A percentile compares a stretch with the other conserved stretches of the same genome.
phyloP scores from a whole-genome alignment of 257 asterid species.

The Nicotiana attenuata region DNA sequence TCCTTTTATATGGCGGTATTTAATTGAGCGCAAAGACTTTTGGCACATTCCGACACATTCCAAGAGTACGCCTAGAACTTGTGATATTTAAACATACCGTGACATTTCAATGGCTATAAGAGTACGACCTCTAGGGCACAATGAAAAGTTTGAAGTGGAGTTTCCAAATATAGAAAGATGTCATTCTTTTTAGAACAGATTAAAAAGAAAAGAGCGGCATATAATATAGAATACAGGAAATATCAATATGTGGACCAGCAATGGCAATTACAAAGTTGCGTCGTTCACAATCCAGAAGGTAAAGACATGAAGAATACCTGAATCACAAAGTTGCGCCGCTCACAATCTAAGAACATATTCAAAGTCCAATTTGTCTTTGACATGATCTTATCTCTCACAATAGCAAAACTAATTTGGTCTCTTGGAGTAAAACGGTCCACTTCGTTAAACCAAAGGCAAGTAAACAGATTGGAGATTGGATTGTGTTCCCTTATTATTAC shows the following conservation, averaged over 20 bases:
- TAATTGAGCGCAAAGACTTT: too few relatives aligned
- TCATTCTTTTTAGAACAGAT: too few relatives aligned
- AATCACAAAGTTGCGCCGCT: conserved; percentile 82
- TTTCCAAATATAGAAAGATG: too few relatives aligned
- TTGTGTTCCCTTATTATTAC: conserved; percentile 81
- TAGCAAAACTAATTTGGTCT: conserved; percentile 91
- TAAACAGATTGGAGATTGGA: conserved; percentile 83
- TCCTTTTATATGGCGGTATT: background rate
- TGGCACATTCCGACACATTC: too few relatives aligned
- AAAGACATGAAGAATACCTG: conserved; percentile 48
- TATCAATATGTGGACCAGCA: background rate
- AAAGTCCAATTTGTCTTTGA: conserved; percentile 73
- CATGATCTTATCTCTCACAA: conserved; percentile 72
- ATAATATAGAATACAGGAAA: too few relatives aligned
- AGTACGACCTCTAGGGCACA: too few relatives aligned
- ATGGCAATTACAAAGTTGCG: conserved; percentile 57
- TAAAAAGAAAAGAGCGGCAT: too few relatives aligned
- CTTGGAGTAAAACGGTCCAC: conserved; percentile 94
- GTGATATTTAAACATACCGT: too few relatives aligned
- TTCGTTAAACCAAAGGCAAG: conserved; percentile 94
- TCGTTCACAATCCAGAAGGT: conserved; percentile 47
- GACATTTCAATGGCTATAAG: too few relatives aligned
- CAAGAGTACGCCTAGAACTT: too few relatives aligned
- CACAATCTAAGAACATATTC: conserved; percentile 90
- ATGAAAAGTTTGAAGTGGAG: too few relatives aligned